These are phyloP conservation scores for Russula olivacea DNA, from an alignment of 768 basidiomycete species.

Conservation along the genomic window DNA sequence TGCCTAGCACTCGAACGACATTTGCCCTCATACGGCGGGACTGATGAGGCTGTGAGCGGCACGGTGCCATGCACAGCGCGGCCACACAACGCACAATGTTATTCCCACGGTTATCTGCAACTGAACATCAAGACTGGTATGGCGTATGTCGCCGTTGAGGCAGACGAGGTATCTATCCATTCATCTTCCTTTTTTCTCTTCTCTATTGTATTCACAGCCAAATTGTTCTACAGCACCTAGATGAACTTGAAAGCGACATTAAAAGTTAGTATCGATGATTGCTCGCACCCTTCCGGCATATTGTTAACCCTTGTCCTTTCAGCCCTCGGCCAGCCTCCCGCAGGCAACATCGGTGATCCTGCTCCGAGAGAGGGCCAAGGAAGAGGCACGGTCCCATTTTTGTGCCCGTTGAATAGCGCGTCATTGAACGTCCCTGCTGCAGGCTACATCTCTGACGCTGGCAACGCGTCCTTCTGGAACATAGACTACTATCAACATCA, in stretches of 20 bases:
- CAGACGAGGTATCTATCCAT: constrained; percentile 50
- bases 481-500: constrained; percentile 83
- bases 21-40: constrained; percentile 8
- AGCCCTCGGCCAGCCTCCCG: constrained; percentile 15
- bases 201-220: not conserved
- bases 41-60: not conserved
- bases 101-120: constrained; percentile 3
- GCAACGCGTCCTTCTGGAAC: constrained; percentile 54
- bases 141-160: constrained; percentile 69
- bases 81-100: too few species aligned
- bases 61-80: not conserved
- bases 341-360: constrained; percentile 2
- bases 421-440: not conserved
- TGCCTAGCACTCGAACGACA: constrained; percentile 18
- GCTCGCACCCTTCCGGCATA: too few species aligned
- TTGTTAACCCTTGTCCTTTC: not conserved
- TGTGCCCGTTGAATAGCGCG: not conserved
- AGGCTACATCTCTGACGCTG: constrained; percentile 64
- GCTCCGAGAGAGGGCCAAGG: constrained; percentile 1
- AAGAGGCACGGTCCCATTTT: constrained; percentile 16
- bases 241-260: constrained; percentile 35
- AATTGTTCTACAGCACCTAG: constrained; percentile 39
- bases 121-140: constrained; percentile 31
- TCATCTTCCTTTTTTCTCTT: not conserved
- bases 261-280: constrained; percentile 1